phyloP scores from a whole-genome alignment of 139 green algal genomes.

The Pycnococcus provasolii region DNA sequence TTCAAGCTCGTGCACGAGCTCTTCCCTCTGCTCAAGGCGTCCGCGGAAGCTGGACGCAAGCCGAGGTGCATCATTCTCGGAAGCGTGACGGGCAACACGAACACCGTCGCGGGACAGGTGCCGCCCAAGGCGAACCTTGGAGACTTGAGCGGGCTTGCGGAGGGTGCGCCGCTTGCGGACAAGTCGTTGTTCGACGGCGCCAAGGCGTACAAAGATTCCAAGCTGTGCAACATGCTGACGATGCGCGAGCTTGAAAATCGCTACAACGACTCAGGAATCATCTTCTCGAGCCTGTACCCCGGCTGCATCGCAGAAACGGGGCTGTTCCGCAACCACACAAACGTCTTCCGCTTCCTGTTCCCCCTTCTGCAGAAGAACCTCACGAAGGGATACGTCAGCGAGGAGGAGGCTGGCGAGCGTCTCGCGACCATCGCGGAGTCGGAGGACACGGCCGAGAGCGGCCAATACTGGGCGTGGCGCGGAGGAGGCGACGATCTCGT shows the following conservation, averaged over 20 bases:
- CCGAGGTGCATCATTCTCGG: conserved; percentile 73
- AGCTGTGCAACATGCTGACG: conserved; percentile 95
- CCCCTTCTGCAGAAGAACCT: conserved; percentile 90
- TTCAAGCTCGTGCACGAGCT: conserved; percentile 81
- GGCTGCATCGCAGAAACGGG: conserved; percentile 89
- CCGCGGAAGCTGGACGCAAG: conserved; percentile 35
- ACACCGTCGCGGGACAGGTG: conserved; percentile 77
- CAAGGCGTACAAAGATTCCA: conserved; percentile 97
- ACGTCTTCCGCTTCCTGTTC: conserved; percentile 75
- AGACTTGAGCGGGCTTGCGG: conserved; percentile 61
- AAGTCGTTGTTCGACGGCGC: conserved; percentile 64
- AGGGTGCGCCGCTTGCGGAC: conserved; percentile 25
- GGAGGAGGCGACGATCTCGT: conserved; percentile 24
- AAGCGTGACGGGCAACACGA: conserved; percentile 92
- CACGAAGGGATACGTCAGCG: conserved; percentile 80
- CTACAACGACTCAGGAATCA: conserved; percentile 61
- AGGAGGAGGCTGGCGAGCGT: conserved; percentile 74
- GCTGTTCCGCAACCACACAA: conserved; percentile 79
- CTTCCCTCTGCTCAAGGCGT: conserved; percentile 63
- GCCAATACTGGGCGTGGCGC: conserved; percentile 23
- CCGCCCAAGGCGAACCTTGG: conserved; percentile 83
- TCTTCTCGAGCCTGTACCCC: conserved; percentile 83
- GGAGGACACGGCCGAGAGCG: conserved; percentile 35
- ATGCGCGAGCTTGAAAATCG: conserved; percentile 76
- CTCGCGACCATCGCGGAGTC: conserved; percentile 56